Percentiles rank a stretch among this genome's conserved stretches.
Conservation (phyloP, 176 grass and related monocot species). For the Alloteropsis semialata region DNA sequence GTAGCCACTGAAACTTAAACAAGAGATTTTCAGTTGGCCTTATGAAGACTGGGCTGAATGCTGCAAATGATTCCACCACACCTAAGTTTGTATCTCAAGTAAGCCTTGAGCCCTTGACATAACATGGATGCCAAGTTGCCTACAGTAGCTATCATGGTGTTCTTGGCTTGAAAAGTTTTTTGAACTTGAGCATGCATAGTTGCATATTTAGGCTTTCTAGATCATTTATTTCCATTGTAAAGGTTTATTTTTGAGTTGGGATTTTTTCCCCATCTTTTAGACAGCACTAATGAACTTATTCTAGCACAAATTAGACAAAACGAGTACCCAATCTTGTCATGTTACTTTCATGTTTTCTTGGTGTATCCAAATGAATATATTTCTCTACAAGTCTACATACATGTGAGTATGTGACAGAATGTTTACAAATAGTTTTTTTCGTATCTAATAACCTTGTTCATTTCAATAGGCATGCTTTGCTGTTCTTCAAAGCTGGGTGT, state of each 20-base stretch:
- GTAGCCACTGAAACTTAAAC: not conserved
- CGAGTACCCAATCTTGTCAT: not conserved
- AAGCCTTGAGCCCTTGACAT: not conserved
- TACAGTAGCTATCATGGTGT: not conserved
- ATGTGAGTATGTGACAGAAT: not conserved
- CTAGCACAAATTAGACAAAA: not conserved
- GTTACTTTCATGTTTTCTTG: not conserved
- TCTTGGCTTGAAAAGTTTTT: not conserved
- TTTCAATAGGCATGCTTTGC: slow-evolving; percentile 76
- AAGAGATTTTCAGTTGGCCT: not conserved
- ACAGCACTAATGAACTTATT: not conserved
- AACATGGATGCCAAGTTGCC: not conserved
- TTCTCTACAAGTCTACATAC: not conserved
- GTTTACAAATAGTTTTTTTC: not conserved
- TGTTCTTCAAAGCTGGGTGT: slow-evolving; percentile 98
- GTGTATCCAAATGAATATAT: not conserved
- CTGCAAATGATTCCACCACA: not conserved
- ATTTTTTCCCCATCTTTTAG: not conserved
- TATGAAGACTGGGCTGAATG: not conserved
- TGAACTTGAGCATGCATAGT: not conserved
- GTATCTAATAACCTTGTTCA: slow-evolving; percentile 12
- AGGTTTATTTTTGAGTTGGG: not conserved
- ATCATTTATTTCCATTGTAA: not conserved
- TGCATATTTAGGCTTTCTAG: not conserved
- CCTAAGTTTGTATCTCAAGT: not conserved